Evolutionary conservation across 208 protist species (phyloP), one percentile per base, ranked within the genome.

Genomic region (Crithidia thermophila): DNA sequence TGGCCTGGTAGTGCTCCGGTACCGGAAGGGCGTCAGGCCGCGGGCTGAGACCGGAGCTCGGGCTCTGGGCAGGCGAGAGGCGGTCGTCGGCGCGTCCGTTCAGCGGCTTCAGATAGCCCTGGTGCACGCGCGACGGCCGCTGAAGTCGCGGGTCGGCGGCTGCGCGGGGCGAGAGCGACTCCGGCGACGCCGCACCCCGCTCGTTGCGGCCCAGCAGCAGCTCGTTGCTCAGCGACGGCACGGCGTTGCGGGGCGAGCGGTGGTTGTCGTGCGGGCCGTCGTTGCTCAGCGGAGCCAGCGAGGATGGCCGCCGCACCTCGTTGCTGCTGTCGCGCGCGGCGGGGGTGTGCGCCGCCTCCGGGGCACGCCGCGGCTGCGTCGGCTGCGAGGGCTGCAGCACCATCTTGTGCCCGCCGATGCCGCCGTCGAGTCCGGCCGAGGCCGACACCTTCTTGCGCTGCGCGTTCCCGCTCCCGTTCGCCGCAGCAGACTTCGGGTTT

Each of bases 51-150:
- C 25, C 52, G 3, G 43, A 37, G 28, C 27, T 43, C 14, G 52
- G 68, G 9, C 53, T 75, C 42, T 18, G 3, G 33, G 33, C 27
- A 25, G 51, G 68, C 2, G 68, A 68, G 7, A 45, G 0, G 18
- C 40, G 51, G 33, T 63, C 46, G 20, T 75, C 68, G 43, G 42
- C 42, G 16, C 42, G 50, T 8, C 45, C 52, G n/a, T n/a, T 45
- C n/a, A 75, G 59, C 4, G 68, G 68, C 45, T 64, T 75, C 61
- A 75, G 40, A 28, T 68, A 58, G 28, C 52, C 42, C 60, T 75
- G 59, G n/a, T 42, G 53, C 13, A 50, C 61, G 18, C 68, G 68
- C 25, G 49, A 50, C 33, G 68, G 68, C 30, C 68, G 68, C 28
- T 75, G 68, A 27, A 64, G 43, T 8, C 59, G 52, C 2, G 42